phyloP scores from a whole-genome alignment of 495 filamentous ascomycete genomes.

The Penicillium taxi region DNA sequence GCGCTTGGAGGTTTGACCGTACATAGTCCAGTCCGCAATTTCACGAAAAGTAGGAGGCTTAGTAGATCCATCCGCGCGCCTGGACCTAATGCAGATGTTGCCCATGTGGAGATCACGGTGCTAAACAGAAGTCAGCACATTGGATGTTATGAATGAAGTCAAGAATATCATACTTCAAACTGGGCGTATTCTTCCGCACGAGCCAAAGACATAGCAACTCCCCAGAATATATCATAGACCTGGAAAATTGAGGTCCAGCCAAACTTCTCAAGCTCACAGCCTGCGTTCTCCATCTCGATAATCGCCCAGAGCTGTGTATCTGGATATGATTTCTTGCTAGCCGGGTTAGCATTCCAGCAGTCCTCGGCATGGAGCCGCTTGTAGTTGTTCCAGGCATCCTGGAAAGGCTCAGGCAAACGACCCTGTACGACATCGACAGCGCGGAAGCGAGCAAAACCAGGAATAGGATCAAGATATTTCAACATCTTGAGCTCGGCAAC shows the following conservation, averaged over 20 bases:
- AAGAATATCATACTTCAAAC: constrained; percentile 55
- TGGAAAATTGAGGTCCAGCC: constrained; percentile 47
- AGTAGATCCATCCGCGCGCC: constrained; percentile 28
- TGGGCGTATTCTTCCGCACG: constrained; percentile 62
- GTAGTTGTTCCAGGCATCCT: constrained; percentile 57
- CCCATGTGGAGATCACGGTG: constrained; percentile 85
- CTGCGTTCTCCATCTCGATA: constrained; percentile 82
- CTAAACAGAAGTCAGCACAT: constrained; percentile 18
- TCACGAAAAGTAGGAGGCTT: constrained; percentile 27
- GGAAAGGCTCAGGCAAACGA: constrained; percentile 52
- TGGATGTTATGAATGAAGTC: not conserved
- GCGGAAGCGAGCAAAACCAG: constrained; percentile 89
- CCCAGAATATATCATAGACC: constrained; percentile 82
- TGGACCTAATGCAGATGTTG: constrained; percentile 67
- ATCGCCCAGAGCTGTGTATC: constrained; percentile 69
- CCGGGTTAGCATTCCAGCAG: constrained; percentile 58
- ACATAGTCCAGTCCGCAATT: constrained; percentile 16
- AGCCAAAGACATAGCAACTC: constrained; percentile 65
- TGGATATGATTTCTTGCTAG: constrained; percentile 48
- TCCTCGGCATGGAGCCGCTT: constrained; percentile 53
- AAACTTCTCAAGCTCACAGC: constrained; percentile 62
- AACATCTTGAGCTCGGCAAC: constrained; percentile 65
- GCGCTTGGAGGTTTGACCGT: too few relatives aligned
- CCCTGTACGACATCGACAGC: constrained; percentile 68
- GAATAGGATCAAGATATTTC: constrained; percentile 65